These are phyloP conservation scores for Umbellularia californica DNA, from an alignment of 164 flowering plant species.

Conservation along the genomic window DNA sequence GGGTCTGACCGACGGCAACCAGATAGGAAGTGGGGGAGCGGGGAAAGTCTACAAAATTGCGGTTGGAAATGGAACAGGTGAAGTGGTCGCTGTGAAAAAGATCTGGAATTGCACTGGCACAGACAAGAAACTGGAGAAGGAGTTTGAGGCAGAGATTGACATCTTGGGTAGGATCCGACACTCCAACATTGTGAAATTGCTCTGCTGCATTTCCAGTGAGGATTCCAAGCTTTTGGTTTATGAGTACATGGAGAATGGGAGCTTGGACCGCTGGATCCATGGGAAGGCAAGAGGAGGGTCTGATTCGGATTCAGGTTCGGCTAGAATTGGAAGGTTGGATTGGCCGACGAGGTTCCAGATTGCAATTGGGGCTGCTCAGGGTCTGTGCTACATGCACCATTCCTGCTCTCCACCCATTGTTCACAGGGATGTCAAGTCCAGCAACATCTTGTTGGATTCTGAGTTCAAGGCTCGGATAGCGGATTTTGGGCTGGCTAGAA, in stretches of 20 bases:
- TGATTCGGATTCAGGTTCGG: conserved; percentile 6
- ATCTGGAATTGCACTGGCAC: conserved; percentile 44
- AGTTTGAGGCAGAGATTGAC: conserved; percentile 63
- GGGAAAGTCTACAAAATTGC: conserved; percentile 67
- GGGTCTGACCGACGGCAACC: conserved; percentile 45
- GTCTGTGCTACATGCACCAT: conserved; percentile 85
- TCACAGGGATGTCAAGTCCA: conserved; percentile 84
- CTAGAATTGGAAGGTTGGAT: conserved; percentile 28
- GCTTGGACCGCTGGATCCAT: conserved; percentile 77
- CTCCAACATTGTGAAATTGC: conserved; percentile 65
- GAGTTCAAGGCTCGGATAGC: conserved; percentile 68
- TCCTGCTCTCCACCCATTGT: conserved; percentile 67
- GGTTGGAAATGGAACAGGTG: conserved; percentile 22
- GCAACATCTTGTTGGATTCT: conserved; percentile 76
- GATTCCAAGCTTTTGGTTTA: conserved; percentile 76
- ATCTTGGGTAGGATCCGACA: conserved; percentile 71
- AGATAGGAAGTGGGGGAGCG: conserved; percentile 80
- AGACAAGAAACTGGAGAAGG: conserved; percentile 46
- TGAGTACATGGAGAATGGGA: conserved; percentile 77
- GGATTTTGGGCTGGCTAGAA: conserved; percentile 84
- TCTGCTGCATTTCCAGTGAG: conserved; percentile 72
- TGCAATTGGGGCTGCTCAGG: conserved; percentile 84
- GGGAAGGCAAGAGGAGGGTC: conserved; percentile 27
- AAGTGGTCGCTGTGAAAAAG: conserved; percentile 70
- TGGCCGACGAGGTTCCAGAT: conserved; percentile 74